These are phyloP conservation scores for Strigomonas culicis DNA, from an alignment of 208 protist genomes.

Conservation along the genomic window DNA sequence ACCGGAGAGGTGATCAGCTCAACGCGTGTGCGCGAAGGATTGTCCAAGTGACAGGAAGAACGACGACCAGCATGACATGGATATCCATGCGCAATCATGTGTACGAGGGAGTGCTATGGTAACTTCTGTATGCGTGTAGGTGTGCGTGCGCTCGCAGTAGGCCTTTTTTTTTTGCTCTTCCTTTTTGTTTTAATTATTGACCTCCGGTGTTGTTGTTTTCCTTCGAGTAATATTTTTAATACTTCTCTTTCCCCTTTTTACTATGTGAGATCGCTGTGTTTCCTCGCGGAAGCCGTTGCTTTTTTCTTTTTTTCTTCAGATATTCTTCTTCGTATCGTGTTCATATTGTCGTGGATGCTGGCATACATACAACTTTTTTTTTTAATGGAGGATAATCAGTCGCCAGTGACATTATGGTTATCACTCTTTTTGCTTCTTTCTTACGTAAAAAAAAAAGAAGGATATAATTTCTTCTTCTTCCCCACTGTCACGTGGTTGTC, in stretches of 20 bases:
- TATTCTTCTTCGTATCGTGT: too few relatives aligned
- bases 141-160: too few relatives aligned
- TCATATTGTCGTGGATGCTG: too few relatives aligned
- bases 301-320: not conserved
- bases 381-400: not conserved
- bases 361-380: too few relatives aligned
- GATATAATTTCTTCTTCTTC: not conserved
- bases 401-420: not conserved
- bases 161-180: too few relatives aligned
- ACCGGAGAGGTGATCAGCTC: conserved; percentile 56
- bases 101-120: too few relatives aligned
- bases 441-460: not conserved
- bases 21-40: conserved; percentile 43
- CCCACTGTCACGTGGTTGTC: not conserved
- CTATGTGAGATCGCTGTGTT: too few relatives aligned
- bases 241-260: not conserved
- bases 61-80: too few relatives aligned
- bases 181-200: not conserved
- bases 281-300: not conserved
- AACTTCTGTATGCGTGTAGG: too few relatives aligned
- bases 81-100: too few relatives aligned
- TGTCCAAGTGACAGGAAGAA: conserved; percentile 3
- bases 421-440: not conserved
- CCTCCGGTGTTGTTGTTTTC: not conserved
- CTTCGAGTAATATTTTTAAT: not conserved